Evolutionary conservation across 805 yeast genomes (phyloP).

Genomic region (Candida chauliodis): DNA sequence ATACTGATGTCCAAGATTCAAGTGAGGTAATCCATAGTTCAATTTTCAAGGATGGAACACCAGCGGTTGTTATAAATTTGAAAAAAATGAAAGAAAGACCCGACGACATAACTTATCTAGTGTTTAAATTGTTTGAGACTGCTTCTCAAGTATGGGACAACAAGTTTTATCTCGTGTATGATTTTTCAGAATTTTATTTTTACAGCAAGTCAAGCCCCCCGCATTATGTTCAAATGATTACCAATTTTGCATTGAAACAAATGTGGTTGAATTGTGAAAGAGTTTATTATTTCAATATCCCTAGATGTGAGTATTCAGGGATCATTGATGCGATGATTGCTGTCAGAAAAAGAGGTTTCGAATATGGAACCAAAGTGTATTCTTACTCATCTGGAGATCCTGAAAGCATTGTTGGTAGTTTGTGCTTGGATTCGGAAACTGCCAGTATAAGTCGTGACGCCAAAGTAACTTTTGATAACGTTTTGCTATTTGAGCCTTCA

Average conservation of each 20-base stretch:
- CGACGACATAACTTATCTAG: constrained; percentile 44
- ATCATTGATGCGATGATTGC: constrained; percentile 21
- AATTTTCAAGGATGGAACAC: constrained; percentile 69
- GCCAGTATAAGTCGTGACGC: constrained; percentile 34
- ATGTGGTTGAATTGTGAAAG: constrained; percentile 51
- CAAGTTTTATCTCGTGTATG: constrained; percentile 59
- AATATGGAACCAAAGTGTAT: constrained; percentile 19
- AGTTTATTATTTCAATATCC: constrained; percentile 50
- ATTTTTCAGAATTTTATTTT: constrained; percentile 58
- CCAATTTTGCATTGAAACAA: constrained; percentile 48
- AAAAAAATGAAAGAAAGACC: constrained; percentile 29
- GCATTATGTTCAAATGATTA: constrained; percentile 34
- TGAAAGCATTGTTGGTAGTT: constrained; percentile 28
- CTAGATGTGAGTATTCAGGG: constrained; percentile 23
- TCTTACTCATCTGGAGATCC: constrained; percentile 34
- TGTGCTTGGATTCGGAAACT: constrained; percentile 35
- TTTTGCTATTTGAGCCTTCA: constrained; percentile 45
- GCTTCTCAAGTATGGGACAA: constrained; percentile 71
- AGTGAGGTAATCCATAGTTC: constrained; percentile 58
- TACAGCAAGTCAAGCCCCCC: constrained; percentile 17
- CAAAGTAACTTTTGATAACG: constrained; percentile 31
- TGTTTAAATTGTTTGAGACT: constrained; percentile 60
- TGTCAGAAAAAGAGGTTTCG: constrained; percentile 15
- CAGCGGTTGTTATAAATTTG: constrained; percentile 56
- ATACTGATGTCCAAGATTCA: constrained; percentile 35